phyloP scores from a whole-genome alignment of 768 basidiomycete species.

The Suillus decipiens region DNA sequence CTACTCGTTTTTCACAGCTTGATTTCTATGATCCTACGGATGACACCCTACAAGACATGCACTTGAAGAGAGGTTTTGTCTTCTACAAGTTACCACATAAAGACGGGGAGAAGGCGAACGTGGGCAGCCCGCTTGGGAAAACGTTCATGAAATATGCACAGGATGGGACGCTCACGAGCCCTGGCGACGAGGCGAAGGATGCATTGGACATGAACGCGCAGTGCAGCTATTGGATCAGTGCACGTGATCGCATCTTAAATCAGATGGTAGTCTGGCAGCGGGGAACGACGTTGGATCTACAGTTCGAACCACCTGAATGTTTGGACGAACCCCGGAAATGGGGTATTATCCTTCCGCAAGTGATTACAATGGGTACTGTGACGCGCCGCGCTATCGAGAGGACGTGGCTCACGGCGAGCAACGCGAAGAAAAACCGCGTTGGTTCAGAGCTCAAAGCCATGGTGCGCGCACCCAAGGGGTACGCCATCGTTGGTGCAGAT shows the following conservation, averaged over 20 bases:
- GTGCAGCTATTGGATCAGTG: conserved; percentile 98
- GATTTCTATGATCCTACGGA: conserved; percentile 68
- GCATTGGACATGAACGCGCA: conserved; percentile 91
- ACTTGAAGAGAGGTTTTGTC: conserved; percentile 49
- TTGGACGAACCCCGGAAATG: conserved; percentile 49
- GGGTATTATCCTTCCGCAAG: conserved; percentile 94
- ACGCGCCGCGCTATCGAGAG: conserved; percentile 97
- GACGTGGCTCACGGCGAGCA: conserved; percentile 98
- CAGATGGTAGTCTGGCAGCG: conserved; percentile 92
- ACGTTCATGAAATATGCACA: conserved; percentile 87
- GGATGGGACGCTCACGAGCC: conserved; percentile 84
- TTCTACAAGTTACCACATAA: conserved; percentile 97
- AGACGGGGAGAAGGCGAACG: conserved; percentile 92
- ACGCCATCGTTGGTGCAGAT: conserved; percentile 95
- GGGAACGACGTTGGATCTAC: conserved; percentile 47
- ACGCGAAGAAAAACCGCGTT: conserved; percentile 97
- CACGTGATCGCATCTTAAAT: conserved; percentile 86
- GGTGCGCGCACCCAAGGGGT: conserved; percentile 92
- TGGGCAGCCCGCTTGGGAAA: conserved; percentile 88
- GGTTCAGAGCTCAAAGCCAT: conserved; percentile 98
- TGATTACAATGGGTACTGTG: conserved; percentile 98
- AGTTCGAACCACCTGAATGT: conserved; percentile 36
- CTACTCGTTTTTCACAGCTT: conserved; percentile 48
- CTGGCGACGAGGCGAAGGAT: conserved; percentile 76
- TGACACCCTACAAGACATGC: conserved; percentile 50